These are phyloP conservation scores for Chalciporus piperatus DNA, from an alignment of 768 basidiomycete species.

Conservation along the genomic window DNA sequence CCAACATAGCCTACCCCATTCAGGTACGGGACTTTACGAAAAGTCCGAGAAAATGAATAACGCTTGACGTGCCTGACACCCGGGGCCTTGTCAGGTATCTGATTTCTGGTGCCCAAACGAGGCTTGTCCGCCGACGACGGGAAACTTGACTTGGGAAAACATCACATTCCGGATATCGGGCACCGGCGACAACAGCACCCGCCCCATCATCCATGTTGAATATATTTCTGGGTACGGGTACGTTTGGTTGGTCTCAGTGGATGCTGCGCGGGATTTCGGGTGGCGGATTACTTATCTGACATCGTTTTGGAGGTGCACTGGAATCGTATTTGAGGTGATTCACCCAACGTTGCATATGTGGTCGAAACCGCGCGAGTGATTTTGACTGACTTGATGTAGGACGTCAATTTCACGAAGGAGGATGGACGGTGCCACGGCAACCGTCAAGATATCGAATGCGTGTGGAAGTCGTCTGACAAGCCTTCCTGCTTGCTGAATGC, in stretches of 20 bases:
- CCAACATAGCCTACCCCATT: conserved; percentile 4
- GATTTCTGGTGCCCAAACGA: conserved; percentile 8
- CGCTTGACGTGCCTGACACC: neutral
- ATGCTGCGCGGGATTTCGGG: neutral
- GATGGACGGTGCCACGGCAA: neutral
- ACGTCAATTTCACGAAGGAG: conserved; percentile 8
- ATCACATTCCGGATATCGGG: conserved; percentile 9
- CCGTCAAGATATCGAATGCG: neutral
- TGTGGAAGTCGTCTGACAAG: conserved; percentile 1
- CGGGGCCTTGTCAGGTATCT: neutral
- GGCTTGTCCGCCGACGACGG: neutral
- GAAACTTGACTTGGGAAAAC: conserved; percentile 7
- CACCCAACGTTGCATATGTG: neutral
- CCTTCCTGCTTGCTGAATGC: neutral
- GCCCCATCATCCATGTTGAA: neutral
- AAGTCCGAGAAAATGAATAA: too few species aligned
- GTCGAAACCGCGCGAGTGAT: too few species aligned
- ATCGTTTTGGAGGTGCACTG: neutral
- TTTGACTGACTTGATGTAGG: neutral
- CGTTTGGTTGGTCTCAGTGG: neutral
- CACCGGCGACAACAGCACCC: conserved; percentile 1
- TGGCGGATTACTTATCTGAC: neutral
- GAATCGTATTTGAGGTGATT: conserved; percentile 10
- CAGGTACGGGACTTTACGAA: conserved; percentile 3
- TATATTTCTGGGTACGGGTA: neutral